phyloP scores from a whole-genome alignment of 2,329 filamentous ascomycete species.

The Graphium sp. region DNA sequence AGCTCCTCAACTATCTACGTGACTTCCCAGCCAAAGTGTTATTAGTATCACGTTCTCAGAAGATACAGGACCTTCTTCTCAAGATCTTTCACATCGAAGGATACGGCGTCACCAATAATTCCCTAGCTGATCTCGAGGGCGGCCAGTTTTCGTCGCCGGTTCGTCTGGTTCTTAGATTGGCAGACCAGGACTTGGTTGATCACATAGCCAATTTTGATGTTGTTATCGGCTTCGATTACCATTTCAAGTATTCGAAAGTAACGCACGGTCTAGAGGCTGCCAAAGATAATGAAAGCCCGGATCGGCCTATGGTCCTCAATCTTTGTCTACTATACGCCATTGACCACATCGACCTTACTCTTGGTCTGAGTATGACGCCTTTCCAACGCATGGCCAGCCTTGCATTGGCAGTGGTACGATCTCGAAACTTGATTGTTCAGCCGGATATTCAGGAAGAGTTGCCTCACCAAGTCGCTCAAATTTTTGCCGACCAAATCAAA shows the following conservation, averaged over 20 bases:
- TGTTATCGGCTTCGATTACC: constrained; percentile 36
- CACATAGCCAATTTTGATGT: constrained; percentile 26
- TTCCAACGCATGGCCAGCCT: constrained; percentile 30
- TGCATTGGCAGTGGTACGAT: constrained; percentile 17
- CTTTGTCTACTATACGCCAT: constrained; percentile 33
- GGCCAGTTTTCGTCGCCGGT: constrained; percentile 16
- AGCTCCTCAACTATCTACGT: constrained; percentile 29
- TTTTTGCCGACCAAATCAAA: constrained; percentile 28
- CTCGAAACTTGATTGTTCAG: constrained; percentile 20
- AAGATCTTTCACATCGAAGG: constrained; percentile 24
- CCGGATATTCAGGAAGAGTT: constrained; percentile 20
- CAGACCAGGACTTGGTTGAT: constrained; percentile 17
- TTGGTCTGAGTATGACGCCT: constrained; percentile 19
- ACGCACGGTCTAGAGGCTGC: constrained; percentile 8
- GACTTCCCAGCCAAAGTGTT: constrained; percentile 28
- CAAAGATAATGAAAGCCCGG: too few species aligned
- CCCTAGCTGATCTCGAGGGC: constrained; percentile 10
- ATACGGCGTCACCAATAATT: constrained; percentile 16
- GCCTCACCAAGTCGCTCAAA: constrained; percentile 26
- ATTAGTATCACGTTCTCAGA: constrained; percentile 32
- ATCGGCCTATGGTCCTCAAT: constrained; percentile 26
- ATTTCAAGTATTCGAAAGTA: constrained; percentile 21
- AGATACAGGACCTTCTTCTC: constrained; percentile 33
- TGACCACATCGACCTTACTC: constrained; percentile 34
- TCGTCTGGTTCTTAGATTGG: constrained; percentile 23